Base-by-base conservation (phyloP, 805 yeast species). In the Metschnikowia shivogae region DNA sequence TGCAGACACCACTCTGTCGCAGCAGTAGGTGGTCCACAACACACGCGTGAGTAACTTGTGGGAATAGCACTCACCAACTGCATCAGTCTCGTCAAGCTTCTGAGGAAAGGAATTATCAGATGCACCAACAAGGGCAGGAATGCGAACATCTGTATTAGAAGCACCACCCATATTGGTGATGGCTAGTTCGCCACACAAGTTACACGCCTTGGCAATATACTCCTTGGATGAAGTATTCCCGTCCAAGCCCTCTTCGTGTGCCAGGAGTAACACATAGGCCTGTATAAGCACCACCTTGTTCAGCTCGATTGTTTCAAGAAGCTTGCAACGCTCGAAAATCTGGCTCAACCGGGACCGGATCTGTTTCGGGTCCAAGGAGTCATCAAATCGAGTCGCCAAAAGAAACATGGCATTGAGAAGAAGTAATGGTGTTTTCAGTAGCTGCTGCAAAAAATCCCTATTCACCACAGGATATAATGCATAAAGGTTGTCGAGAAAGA, bases 141-240 rank as follows among this genome's bases (percentile, higher is more conserved):
- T 29, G 13, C 7, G 13, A 39, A 11, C 22, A 20, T 30, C 3
- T 11, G 13, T 11, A 22, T 39, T 39, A 5, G 35, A 17, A 9
- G 3, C 19, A 1, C 30, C 42, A 2, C 36, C 42, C 42, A 39
- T 31, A 12, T 39, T 39, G 12, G 42, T 39, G 22, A 39, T 39
- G 19, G 42, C 42, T 11, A 39, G 42, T 11, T 39, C 42, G 14
- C 42, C 42, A 31, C 42, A 39, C 14, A 39, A 39, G 42, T 39
- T 39, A 30, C 42, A 39, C 20, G 42, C 42, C 30, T 32, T 39
- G 5, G 36, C 9, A 22, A 39, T 39, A 17, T 39, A 39, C 42
- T 39, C 42, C 32, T 38, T 38, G 19, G 42, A 38, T 12, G 35
- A 38, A 9, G 42, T 38, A 17, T 29, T 20, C 20, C 42, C 42